phyloP scores from a whole-genome alignment of 2,329 filamentous ascomycete species.

The Neoarthrinium moseri region DNA sequence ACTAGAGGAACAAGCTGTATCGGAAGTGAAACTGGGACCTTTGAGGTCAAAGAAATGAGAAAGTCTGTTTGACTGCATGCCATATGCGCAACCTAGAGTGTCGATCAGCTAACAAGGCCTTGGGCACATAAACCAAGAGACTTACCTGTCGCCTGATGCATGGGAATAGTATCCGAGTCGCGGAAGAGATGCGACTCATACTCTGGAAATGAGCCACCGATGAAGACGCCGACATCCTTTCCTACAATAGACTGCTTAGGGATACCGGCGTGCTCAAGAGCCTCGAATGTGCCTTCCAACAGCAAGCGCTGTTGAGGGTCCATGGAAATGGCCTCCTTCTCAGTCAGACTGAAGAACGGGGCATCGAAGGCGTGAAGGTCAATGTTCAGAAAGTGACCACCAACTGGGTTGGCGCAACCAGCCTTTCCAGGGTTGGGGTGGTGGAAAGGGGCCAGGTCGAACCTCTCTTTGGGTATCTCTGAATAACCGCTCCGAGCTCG shows the following conservation, averaged over 20 bases:
- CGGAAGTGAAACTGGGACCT: slow-evolving; percentile 50
- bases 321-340: slow-evolving; percentile 49
- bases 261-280: slow-evolving; percentile 51
- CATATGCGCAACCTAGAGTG: slow-evolving; percentile 41
- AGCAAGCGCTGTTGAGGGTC: slow-evolving; percentile 54
- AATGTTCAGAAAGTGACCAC: slow-evolving; percentile 38
- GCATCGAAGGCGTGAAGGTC: slow-evolving; percentile 49
- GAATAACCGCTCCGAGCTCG: slow-evolving; percentile 39
- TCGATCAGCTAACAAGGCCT: no score
- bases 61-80: slow-evolving; percentile 53
- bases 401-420: slow-evolving; percentile 33
- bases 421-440: slow-evolving; percentile 32
- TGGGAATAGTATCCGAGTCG: slow-evolving; percentile 46
- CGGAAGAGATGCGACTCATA: slow-evolving; percentile 44
- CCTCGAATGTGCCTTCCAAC: slow-evolving; percentile 54
- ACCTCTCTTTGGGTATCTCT: slow-evolving; percentile 34
- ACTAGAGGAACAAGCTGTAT: slow-evolving; percentile 53
- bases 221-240: slow-evolving; percentile 47
- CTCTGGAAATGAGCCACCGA: slow-evolving; percentile 46
- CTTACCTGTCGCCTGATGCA: slow-evolving; percentile 50
- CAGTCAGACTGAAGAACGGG: slow-evolving; percentile 51
- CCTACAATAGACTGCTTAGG: slow-evolving; percentile 46
- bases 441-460: slow-evolving; percentile 36
- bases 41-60: slow-evolving; percentile 55
- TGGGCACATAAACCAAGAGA: no score